These are phyloP conservation scores for Pseudonectria foliicola DNA, from an alignment of 2,329 filamentous ascomycete genomes.

Conservation along the genomic window DNA sequence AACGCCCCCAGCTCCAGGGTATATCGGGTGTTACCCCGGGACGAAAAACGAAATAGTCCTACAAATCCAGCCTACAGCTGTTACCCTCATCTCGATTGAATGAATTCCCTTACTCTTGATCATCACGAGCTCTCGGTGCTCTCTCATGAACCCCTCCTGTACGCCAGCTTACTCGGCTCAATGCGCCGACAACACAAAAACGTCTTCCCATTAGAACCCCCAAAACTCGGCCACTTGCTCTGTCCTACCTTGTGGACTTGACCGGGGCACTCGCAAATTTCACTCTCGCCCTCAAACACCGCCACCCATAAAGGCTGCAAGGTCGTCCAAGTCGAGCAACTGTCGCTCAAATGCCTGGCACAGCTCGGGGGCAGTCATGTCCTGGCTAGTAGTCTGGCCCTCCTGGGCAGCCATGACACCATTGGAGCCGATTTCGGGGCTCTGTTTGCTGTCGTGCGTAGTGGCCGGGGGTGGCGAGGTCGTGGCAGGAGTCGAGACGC, in stretches of 20 bases:
- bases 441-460: slow-evolving; percentile 30
- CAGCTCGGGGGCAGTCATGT: slow-evolving; percentile 53
- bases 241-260: neutral
- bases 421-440: slow-evolving; percentile 25
- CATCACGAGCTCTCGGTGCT: neutral
- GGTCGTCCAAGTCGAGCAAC: slow-evolving; percentile 52
- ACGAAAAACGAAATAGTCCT: slow-evolving; percentile 11
- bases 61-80: slow-evolving; percentile 7
- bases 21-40: slow-evolving; percentile 21
- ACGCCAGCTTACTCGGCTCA: neutral
- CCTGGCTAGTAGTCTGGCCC: slow-evolving; percentile 32
- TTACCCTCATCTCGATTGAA: slow-evolving; percentile 1
- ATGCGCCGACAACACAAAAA: too few relatives aligned
- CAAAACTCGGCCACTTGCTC: too few relatives aligned
- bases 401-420: slow-evolving; percentile 25
- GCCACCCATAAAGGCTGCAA: slow-evolving; percentile 56
- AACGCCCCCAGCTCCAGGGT: slow-evolving; percentile 21
- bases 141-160: too few relatives aligned
- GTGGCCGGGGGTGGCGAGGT: slow-evolving; percentile 35
- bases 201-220: too few relatives aligned
- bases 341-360: slow-evolving; percentile 54
- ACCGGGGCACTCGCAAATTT: too few relatives aligned
- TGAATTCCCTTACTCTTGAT: slow-evolving; percentile 5
- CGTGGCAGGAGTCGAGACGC: slow-evolving; percentile 39
- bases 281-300: slow-evolving; percentile 39